Base-by-base conservation (phyloP, 140 eudicot species). In the Flaveria floridana region DNA sequence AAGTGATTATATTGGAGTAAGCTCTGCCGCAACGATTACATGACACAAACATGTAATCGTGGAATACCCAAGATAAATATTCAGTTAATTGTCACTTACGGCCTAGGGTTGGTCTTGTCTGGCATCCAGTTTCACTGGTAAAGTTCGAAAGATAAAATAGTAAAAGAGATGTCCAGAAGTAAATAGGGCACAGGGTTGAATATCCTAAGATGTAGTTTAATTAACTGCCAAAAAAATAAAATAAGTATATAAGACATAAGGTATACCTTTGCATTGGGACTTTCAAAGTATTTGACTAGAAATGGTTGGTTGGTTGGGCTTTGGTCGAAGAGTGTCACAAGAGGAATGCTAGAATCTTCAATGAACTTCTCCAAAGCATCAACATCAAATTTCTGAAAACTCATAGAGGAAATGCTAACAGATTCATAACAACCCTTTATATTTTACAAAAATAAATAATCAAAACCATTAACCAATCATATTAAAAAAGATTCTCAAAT, bases 321-420 rank as follows among this genome's bases (percentile, higher is more conserved):
- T 74, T 79, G 84, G 81, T 83, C 77, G 28, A 85, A 90, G 59
- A 75, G 70, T 44, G 95, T 87, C 44, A 91, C 86, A 56, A 79
- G 70, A 63, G 97, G 97, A 73, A 83, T 56, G 75, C 89, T 80
- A 19, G 82, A 41, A 55, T 79, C 87, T 82, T 79, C 77, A 66
- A 91, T 75, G 72, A 91, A 91, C 84, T 91, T 91, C 91, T 91
- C 90, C 81, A 82, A 70, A 21, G 87, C 87, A 64, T 86, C 93
- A 70, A 86, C 79, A 30, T 88, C 70, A 73, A 91, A 88, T 74
- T 86, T 81, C 97, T 91, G 84, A 55, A 80, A 80, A 26, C 21
- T 41, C 65, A 81, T 55, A 73, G 62, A 50, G 3, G 16, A 71
- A 65, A 15, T 61, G 66, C 70, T 37, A 79, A 72, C 18, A 21